Conservation (phyloP, 2,329 filamentous ascomycete species). For the Exophiala bonariae region DNA sequence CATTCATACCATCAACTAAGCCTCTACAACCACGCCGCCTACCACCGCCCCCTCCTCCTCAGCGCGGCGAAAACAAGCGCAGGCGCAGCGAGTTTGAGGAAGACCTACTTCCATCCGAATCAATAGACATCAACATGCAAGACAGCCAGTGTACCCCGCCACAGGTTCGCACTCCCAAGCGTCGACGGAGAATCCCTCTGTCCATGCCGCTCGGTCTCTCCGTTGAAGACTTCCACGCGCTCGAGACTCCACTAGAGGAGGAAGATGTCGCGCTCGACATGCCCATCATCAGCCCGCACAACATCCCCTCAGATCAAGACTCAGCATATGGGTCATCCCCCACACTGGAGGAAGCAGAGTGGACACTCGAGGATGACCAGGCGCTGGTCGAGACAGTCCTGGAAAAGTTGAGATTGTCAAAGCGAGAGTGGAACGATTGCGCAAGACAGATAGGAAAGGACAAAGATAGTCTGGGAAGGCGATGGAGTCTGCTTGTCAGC, state of each 20-base stretch:
- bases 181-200: conserved; percentile 41
- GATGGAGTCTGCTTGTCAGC: conserved; percentile 44
- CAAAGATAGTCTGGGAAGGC: conserved; percentile 39
- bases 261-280: conserved; percentile 18
- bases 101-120: conserved; percentile 24
- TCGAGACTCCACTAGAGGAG: conserved; percentile 31
- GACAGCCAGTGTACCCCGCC: conserved; percentile 18
- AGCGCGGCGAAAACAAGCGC: conserved; percentile 41
- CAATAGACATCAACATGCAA: conserved; percentile 21
- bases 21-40: conserved; percentile 23
- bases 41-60: conserved; percentile 28
- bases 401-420: conserved; percentile 44
- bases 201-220: conserved; percentile 46
- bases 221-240: conserved; percentile 44
- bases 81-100: conserved; percentile 34
- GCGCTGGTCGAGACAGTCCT: conserved; percentile 45
- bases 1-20: conserved; percentile 16
- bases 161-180: conserved; percentile 42
- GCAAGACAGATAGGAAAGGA: conserved; percentile 43
- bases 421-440: conserved; percentile 47
- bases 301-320: conserved; percentile 14
- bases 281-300: conserved; percentile 17
- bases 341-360: conserved; percentile 27
- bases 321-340: conserved; percentile 20
- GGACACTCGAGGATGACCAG: conserved; percentile 44